Percentiles rank a stretch among this genome's conserved stretches.
These are phyloP conservation scores for Geotrichum phurueaensis DNA, from an alignment of 1,139 yeast genomes.

Conservation along the genomic window DNA sequence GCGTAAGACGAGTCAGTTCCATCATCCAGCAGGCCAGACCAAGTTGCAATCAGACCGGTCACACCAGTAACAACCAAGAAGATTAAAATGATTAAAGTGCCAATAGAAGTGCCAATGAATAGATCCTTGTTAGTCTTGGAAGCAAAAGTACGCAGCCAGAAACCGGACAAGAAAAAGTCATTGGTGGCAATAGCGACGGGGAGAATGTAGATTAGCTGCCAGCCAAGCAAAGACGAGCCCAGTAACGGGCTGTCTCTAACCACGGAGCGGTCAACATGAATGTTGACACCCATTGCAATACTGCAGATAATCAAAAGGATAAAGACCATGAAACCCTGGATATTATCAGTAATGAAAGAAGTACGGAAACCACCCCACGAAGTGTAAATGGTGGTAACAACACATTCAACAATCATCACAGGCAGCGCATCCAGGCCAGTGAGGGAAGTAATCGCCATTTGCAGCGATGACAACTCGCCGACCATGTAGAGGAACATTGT, in stretches of 20 bases:
- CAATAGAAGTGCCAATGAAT: constrained; percentile 66
- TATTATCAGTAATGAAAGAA: constrained; percentile 80
- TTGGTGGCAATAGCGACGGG: constrained; percentile 84
- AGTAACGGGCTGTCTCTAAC: constrained; percentile 63
- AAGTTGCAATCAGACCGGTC: constrained; percentile 82
- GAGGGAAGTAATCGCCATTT: constrained; percentile 66
- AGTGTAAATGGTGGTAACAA: constrained; percentile 81
- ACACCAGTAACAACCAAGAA: constrained; percentile 70
- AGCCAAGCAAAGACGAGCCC: constrained; percentile 65
- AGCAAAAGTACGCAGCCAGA: constrained; percentile 93
- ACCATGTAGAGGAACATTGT: constrained; percentile 86
- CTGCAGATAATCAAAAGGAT: constrained; percentile 63
- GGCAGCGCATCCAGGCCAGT: constrained; percentile 79
- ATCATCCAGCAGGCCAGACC: constrained; percentile 64
- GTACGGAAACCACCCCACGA: constrained; percentile 85
- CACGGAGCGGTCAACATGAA: constrained; percentile 57
- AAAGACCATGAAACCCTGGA: constrained; percentile 75
- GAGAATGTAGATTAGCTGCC: constrained; percentile 82
- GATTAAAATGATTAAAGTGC: constrained; percentile 58
- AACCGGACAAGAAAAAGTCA: constrained; percentile 84
- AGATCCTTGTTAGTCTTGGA: constrained; percentile 72
- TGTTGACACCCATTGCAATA: constrained; percentile 74
- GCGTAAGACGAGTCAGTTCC: constrained; percentile 56
- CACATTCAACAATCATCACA: constrained; percentile 79
- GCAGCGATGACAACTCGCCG: constrained; percentile 76